phyloP scores from a whole-genome alignment of 805 yeast species.

The Suhomyces pyralidae region DNA sequence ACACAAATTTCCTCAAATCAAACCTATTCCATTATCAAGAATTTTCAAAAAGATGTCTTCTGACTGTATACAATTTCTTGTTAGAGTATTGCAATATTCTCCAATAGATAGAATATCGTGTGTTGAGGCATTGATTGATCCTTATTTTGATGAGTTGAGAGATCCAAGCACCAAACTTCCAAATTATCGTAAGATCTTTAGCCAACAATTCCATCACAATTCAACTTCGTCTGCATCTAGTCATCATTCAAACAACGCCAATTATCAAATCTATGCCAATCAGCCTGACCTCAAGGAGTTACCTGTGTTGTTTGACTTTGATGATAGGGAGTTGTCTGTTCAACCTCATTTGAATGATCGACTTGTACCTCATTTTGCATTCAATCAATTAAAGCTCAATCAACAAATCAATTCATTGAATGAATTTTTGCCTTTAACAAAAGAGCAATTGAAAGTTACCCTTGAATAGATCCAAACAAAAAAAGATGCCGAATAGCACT shows the following conservation, averaged over 20 bases:
- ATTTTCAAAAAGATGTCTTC: conserved; percentile 58
- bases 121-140: conserved; percentile 47
- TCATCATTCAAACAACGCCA: conserved; percentile 37
- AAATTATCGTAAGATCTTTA: conserved; percentile 40
- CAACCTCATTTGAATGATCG: conserved; percentile 36
- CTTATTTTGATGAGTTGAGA: conserved; percentile 55
- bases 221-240: conserved; percentile 12
- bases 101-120: conserved; percentile 66
- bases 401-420: conserved; percentile 18
- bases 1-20: conserved; percentile 88
- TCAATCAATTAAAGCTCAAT: conserved; percentile 23
- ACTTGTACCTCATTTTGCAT: conserved; percentile 44
- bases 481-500: not conserved
- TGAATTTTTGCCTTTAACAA: conserved; percentile 39
- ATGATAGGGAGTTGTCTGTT: conserved; percentile 49
- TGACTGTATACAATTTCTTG: conserved; percentile 56
- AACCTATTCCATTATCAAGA: conserved; percentile 68
- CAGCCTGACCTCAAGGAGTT: conserved; percentile 42
- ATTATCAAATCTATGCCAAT: conserved; percentile 35
- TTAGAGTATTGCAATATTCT: conserved; percentile 60
- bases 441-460: conserved; percentile 30
- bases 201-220: conserved; percentile 29
- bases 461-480: conserved; percentile 24
- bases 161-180: conserved; percentile 36
- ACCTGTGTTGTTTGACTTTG: conserved; percentile 53